phyloP scores from a whole-genome alignment of 352 stramenopile species.

The Pythium chondricola region DNA sequence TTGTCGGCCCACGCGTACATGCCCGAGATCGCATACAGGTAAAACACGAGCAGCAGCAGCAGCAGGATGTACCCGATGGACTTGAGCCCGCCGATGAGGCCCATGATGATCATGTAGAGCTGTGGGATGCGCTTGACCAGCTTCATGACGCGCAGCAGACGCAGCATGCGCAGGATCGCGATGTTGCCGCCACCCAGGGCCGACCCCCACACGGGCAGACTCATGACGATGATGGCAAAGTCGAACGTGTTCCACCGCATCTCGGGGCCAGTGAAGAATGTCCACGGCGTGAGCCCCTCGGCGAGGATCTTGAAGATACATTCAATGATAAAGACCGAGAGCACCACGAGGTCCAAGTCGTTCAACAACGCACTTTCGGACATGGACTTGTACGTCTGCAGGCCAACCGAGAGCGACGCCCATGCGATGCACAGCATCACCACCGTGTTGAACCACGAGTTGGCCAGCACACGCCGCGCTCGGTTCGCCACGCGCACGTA shows the following conservation, averaged over 20 bases:
- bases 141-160: conserved; percentile 87
- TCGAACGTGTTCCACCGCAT: conserved; percentile 85
- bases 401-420: conserved; percentile 70
- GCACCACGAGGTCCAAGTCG: conserved; percentile 54
- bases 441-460: conserved; percentile 53
- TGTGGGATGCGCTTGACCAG: conserved; percentile 85
- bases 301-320: conserved; percentile 70
- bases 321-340: conserved; percentile 75
- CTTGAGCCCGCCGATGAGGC: conserved; percentile 80
- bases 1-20: conserved; percentile 88
- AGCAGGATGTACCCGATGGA: conserved; percentile 89
- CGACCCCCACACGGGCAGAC: conserved; percentile 58
- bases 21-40: conserved; percentile 87
- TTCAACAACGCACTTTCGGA: conserved; percentile 38
- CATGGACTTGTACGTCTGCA: conserved; percentile 69
- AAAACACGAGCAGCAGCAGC: conserved; percentile 84
- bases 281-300: conserved; percentile 64
- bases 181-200: conserved; percentile 57
- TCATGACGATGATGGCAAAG: conserved; percentile 81
- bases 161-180: conserved; percentile 77
- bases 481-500: conserved; percentile 39
- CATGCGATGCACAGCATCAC: conserved; percentile 78
- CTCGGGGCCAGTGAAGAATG: conserved; percentile 66
- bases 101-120: conserved; percentile 90
- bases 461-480: conserved; percentile 35